phyloP scores from a whole-genome alignment of 2,329 filamentous ascomycete genomes.

The Aspergillus sp. region DNA sequence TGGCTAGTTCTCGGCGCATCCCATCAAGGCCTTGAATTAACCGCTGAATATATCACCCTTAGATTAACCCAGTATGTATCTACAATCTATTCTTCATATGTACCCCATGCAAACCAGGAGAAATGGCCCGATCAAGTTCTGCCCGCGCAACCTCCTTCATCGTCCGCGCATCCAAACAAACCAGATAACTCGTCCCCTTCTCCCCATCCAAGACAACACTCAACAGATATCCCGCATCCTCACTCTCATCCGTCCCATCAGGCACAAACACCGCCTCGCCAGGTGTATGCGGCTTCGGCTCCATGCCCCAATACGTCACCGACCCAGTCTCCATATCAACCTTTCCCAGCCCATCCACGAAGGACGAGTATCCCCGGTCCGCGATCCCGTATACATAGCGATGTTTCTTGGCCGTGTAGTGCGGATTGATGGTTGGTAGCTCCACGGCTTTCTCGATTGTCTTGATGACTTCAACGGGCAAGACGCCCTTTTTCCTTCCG shows the following conservation, averaged over 20 bases:
- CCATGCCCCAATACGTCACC: constrained; percentile 42
- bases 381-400: constrained; percentile 55
- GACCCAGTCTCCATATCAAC: constrained; percentile 50
- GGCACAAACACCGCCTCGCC: constrained; percentile 57
- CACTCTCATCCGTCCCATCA: constrained; percentile 27
- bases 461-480: constrained; percentile 9
- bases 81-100: constrained; percentile 18
- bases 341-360: constrained; percentile 56
- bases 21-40: background rate
- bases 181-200: constrained; percentile 54
- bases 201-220: constrained; percentile 56
- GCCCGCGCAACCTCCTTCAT: constrained; percentile 55
- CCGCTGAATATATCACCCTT: background rate
- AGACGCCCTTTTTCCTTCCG: constrained; percentile 2
- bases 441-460: constrained; percentile 33
- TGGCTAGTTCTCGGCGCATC: no score
- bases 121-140: constrained; percentile 50
- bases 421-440: constrained; percentile 54
- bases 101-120: constrained; percentile 56
- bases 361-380: constrained; percentile 48
- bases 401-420: constrained; percentile 41
- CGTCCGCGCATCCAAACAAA: constrained; percentile 53
- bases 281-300: constrained; percentile 52
- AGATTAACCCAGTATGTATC: no score
- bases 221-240: constrained; percentile 57